Evolutionary conservation across 177 flowering plant genomes (phyloP), one percentile per base, ranked within the genome.

Genomic region (Telopea speciosissima): DNA sequence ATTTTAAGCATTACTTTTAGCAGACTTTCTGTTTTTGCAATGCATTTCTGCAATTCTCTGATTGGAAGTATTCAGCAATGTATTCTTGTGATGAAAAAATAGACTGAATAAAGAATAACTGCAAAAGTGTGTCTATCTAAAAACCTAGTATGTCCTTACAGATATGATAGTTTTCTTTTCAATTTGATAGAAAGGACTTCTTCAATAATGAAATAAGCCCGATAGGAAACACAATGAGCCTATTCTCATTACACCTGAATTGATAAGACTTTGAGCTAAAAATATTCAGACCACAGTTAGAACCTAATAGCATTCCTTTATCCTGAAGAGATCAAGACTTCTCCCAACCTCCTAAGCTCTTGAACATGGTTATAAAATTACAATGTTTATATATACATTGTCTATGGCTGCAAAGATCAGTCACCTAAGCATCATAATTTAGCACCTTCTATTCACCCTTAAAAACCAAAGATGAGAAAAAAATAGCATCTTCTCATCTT

Each of bases 401-500:
- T 17, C 54, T 4, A 13, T 16, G 8, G 44, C 16, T 16, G 65
- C 49, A 7, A 52, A 63, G 26, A 58, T 13, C 56, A 22, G 52
- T 28, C 49, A n/a, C n/a, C n/a, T n/a, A n/a, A n/a, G n/a, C n/a
- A n/a, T n/a, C n/a, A 25, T 58, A 24, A 24, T 25, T 61, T 33
- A 21, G 17, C 54, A 49, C 13, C 56, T 54, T 24, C 31, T 78
- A 36, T 36, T 36, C 6, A n/a, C 7, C 40, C 40, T 36, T 8
- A 8, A 36, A 8, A 8, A 8, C n/a, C n/a, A 36, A 36, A 36
- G 5, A 33, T n/a, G n/a, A 36, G 6, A 36, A 36, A 36, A 36
- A 36, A 8, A 3, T 5, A 36, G 0, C 5, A 36, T 36, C 56
- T 54, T 24, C 31, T 78, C 71, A 85, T 84, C 86, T 78, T 44